Evolutionary conservation across 1,284 basidiomycete genomes (phyloP).

Genomic region (Malassezia pachydermatis): DNA sequence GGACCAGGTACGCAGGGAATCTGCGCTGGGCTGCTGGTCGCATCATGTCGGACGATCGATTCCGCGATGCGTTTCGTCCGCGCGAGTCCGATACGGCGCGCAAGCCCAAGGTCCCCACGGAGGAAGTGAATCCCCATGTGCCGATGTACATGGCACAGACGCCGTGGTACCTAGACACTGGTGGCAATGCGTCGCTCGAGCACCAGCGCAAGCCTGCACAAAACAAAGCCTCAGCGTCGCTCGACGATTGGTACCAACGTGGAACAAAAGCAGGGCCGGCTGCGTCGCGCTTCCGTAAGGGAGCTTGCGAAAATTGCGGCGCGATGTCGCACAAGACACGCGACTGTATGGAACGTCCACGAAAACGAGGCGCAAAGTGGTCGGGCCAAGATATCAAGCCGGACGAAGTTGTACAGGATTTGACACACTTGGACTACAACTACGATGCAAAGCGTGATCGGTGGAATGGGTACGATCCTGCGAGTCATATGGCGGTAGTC

Average conservation of each 20-base stretch:
- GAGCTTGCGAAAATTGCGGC: constrained; percentile 97
- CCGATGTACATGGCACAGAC: constrained; percentile 64
- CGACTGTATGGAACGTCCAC: constrained; percentile 90
- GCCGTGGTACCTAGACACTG: constrained; percentile 91
- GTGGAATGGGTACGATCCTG: constrained; percentile 95
- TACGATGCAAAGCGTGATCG: constrained; percentile 93
- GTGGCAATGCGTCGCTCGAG: constrained; percentile 66
- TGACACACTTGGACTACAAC: constrained; percentile 54
- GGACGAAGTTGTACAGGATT: constrained; percentile 77
- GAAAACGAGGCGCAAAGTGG: constrained; percentile 89
- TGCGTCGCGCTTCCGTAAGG: constrained; percentile 90
- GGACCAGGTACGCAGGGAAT: too few species aligned
- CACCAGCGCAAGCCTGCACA: constrained; percentile 66
- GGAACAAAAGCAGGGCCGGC: constrained; percentile 75
- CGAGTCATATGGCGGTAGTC: constrained; percentile 73
- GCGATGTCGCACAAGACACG: constrained; percentile 82
- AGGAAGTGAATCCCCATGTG: constrained; percentile 80
- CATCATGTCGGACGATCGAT: constrained; percentile 7
- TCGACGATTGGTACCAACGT: constrained; percentile 85
- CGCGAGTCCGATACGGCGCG: constrained; percentile 2
- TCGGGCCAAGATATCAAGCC: constrained; percentile 79
- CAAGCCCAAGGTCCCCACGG: background rate
- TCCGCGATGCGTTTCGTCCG: constrained; percentile 10
- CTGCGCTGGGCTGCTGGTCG: background rate
- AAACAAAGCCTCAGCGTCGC: constrained; percentile 61